phyloP scores from a whole-genome alignment of 148 eudicot genomes.

The Rhododendron molle region DNA sequence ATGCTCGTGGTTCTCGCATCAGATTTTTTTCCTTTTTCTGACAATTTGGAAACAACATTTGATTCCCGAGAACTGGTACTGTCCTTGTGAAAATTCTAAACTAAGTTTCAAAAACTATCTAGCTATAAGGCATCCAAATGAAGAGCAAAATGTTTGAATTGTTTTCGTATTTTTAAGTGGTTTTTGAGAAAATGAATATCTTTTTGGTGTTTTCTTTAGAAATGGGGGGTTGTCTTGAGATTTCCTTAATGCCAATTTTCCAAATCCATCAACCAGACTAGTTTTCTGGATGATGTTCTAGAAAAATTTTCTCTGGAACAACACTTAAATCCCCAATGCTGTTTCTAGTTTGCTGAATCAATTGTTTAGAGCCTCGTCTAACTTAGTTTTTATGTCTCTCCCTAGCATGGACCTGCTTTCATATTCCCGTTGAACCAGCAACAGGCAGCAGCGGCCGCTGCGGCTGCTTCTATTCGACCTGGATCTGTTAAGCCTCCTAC shows the following conservation, averaged over 20 bases:
- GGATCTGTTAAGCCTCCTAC: slow-evolving; percentile 41
- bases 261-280: not conserved
- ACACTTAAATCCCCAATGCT: not conserved
- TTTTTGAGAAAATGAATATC: not conserved
- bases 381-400: not conserved
- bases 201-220: not conserved
- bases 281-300: not conserved
- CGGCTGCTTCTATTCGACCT: slow-evolving; percentile 48
- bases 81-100: too few species aligned
- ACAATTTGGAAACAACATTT: not conserved
- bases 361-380: not conserved
- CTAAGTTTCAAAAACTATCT: not conserved
- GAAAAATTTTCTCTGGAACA: not conserved
- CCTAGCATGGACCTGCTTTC: slow-evolving; percentile 76
- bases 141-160: not conserved
- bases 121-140: not conserved
- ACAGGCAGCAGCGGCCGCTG: slow-evolving; percentile 53
- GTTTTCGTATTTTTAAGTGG: not conserved
- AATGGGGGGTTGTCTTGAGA: not conserved
- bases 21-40: not conserved
- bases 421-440: slow-evolving; percentile 93
- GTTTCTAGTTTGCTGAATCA: not conserved
- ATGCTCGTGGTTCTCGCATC: not conserved
- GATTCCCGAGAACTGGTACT: not conserved
- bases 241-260: not conserved